phyloP scores from a whole-genome alignment of 345 rosid species.

The Eucalyptus caleyi region DNA sequence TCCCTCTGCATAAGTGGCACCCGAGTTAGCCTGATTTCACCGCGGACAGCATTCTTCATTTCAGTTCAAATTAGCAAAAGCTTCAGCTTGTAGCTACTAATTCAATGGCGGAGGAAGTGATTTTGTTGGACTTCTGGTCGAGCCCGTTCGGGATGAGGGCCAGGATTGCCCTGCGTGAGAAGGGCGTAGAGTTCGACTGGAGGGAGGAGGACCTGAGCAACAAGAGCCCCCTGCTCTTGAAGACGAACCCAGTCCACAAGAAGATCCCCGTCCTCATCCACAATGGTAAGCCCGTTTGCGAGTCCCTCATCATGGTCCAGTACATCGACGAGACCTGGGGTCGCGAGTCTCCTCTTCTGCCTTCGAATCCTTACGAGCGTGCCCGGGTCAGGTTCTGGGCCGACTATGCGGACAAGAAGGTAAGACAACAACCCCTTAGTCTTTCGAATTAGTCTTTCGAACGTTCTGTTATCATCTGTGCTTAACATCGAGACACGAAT shows the following conservation, averaged over 20 bases:
- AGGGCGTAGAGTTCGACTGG: background rate
- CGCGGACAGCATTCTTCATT: background rate
- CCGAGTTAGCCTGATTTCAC: background rate
- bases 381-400: constrained; percentile 3
- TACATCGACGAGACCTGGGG: constrained; percentile 4
- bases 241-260: constrained; percentile 5
- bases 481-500: background rate
- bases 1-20: background rate
- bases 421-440: background rate
- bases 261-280: constrained; percentile 6
- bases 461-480: background rate
- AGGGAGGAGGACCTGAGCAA: constrained; percentile 1
- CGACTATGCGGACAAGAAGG: constrained; percentile 3
- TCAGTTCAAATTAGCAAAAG: background rate
- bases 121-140: background rate
- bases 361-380: background rate
- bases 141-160: constrained; percentile 4
- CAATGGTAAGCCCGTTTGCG: background rate
- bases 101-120: background rate
- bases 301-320: background rate
- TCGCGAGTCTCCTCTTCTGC: background rate
- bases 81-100: background rate
- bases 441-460: background rate
- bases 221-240: constrained; percentile 1
- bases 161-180: constrained; percentile 1